phyloP scores from a whole-genome alignment of 2,329 filamentous ascomycete species.

The Emericellopsis atlantica region DNA sequence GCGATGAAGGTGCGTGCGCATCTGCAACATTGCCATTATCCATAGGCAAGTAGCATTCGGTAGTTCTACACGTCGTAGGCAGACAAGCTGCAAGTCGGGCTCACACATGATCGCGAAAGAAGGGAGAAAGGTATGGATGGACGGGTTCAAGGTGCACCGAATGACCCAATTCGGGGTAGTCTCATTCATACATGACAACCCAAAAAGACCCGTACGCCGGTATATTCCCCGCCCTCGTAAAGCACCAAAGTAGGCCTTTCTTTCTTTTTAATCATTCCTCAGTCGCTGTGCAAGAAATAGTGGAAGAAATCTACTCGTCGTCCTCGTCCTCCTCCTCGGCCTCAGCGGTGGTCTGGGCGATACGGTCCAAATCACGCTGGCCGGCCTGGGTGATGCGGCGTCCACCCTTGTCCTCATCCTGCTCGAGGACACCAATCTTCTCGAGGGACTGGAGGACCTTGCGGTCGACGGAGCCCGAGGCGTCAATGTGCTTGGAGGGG shows the following conservation, averaged over 20 bases:
- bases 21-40: no score
- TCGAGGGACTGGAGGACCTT: slow-evolving; percentile 95
- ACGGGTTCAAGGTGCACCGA: slow-evolving; percentile 20
- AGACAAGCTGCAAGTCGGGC: no score
- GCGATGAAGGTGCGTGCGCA: no score
- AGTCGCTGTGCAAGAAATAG: not conserved
- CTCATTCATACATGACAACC: slow-evolving; percentile 27
- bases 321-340: slow-evolving; percentile 55
- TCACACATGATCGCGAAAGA: not conserved
- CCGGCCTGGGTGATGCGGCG: slow-evolving; percentile 96
- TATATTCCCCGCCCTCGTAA: not conserved
- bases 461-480: slow-evolving; percentile 89
- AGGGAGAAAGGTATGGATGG: slow-evolving; percentile 4
- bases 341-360: slow-evolving; percentile 70
- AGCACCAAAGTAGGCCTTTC: not conserved
- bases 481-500: slow-evolving; percentile 91
- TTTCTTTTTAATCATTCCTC: slow-evolving; percentile 5
- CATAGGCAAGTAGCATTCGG: no score
- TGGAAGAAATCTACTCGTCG: slow-evolving; percentile 38
- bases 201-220: slow-evolving; percentile 15
- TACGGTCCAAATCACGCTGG: slow-evolving; percentile 98
- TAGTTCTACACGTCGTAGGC: no score
- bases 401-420: slow-evolving; percentile 96
- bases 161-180: slow-evolving; percentile 23
- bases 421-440: slow-evolving; percentile 98